These are phyloP conservation scores for Tuber aestivum DNA, from an alignment of 495 filamentous ascomycete genomes.

Conservation along the genomic window DNA sequence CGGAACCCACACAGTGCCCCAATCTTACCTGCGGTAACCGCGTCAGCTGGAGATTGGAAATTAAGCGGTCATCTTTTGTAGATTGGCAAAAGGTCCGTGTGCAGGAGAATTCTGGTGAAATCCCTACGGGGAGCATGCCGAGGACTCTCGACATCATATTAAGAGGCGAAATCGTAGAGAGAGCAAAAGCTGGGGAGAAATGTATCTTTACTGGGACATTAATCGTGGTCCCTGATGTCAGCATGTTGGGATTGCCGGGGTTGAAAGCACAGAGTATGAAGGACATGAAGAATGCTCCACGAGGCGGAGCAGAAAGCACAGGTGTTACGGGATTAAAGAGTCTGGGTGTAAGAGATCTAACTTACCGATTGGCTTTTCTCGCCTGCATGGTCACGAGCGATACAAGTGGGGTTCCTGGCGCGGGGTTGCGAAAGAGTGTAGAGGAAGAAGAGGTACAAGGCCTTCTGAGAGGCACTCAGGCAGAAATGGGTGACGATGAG, in stretches of 20 bases:
- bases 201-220: conserved; percentile 94
- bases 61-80: conserved; percentile 93
- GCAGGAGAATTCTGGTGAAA: conserved; percentile 96
- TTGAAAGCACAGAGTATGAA: conserved; percentile 76
- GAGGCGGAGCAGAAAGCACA: conserved; percentile 58
- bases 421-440: conserved; percentile 36
- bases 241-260: conserved; percentile 86
- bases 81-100: conserved; percentile 99
- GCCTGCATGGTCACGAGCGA: conserved; percentile 96
- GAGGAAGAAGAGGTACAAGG: conserved; percentile 42
- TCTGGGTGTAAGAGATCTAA: conserved; percentile 88
- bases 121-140: conserved; percentile 97
- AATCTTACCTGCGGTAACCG: conserved; percentile 89
- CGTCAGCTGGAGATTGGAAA: conserved; percentile 84
- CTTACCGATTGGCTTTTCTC: conserved; percentile 94
- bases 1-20: conserved; percentile 91
- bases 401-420: conserved; percentile 61
- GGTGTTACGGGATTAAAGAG: conserved; percentile 87
- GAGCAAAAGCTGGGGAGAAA: conserved; percentile 94
- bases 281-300: conserved; percentile 65
- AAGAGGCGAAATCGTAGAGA: conserved; percentile 95
- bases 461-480: conserved; percentile 36
- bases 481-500: conserved; percentile 52
- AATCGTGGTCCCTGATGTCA: conserved; percentile 96
- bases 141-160: conserved; percentile 96